phyloP scores from a whole-genome alignment of 116 monocot genomes.

The Dioscorea cayenensis region DNA sequence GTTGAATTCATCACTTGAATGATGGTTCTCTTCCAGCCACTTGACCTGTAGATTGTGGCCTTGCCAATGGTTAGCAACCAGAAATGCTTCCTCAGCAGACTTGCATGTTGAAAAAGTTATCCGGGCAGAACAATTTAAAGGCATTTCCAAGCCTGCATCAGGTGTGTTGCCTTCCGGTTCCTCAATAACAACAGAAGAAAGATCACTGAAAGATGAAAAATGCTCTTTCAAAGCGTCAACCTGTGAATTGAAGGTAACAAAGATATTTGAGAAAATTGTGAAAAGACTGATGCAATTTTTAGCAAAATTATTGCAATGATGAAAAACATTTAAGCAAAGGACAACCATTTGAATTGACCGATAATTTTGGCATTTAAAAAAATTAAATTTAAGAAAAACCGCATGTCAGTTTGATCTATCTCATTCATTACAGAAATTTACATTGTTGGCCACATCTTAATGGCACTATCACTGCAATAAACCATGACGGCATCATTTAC shows the following conservation, averaged over 20 bases:
- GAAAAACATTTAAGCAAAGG: no score
- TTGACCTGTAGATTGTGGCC: conserved; percentile 66
- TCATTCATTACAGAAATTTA: no score
- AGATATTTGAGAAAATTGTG: background rate
- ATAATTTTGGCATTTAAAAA: no score
- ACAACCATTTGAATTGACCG: no score
- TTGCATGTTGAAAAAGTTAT: conserved; percentile 53
- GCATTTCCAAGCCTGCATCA: conserved; percentile 18
- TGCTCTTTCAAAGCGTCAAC: conserved; percentile 59
- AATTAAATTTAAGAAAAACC: no score
- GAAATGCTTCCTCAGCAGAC: conserved; percentile 79
- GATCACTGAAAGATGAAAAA: conserved; percentile 70
- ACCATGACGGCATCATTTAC: no score
- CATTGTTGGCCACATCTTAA: no score
- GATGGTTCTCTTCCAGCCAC: conserved; percentile 39
- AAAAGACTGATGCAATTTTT: no score
- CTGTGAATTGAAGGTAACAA: conserved; percentile 13
- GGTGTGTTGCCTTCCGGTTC: conserved; percentile 22
- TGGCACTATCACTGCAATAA: no score
- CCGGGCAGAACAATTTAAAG: conserved; percentile 31
- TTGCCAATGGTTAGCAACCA: conserved; percentile 54
- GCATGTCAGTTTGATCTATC: no score
- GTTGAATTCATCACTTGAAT: conserved; percentile 9
- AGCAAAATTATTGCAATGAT: no score
- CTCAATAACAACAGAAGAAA: conserved; percentile 61